A percentile compares a stretch with the other conserved stretches of the same genome.
Evolutionary conservation across 192 early-diverging fungal species (phyloP).

Genomic region (Coemansia sp.): DNA sequence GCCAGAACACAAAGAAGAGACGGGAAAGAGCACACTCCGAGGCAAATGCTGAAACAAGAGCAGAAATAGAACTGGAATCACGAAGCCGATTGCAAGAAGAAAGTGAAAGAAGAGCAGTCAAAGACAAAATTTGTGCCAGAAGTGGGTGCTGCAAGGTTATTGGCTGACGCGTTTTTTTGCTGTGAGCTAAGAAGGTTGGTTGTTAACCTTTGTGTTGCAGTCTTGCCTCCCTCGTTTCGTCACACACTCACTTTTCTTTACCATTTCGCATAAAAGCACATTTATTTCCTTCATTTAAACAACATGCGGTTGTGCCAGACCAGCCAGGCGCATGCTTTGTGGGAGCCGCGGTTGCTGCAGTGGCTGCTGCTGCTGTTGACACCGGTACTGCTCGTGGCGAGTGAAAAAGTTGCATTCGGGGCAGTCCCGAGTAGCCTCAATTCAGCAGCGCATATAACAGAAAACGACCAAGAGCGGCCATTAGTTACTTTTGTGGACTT

Average conservation of each 20-base stretch:
- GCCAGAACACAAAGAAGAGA: neutral
- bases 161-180: neutral
- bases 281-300: neutral
- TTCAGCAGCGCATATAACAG: neutral
- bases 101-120: neutral
- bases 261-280: neutral
- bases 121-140: neutral
- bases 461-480: neutral
- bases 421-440: neutral
- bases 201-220: neutral
- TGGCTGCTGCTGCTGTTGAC: neutral
- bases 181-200: neutral
- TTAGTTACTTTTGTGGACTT: conserved; percentile 56
- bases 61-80: neutral
- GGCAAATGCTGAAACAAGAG: neutral
- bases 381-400: neutral
- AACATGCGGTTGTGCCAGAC: neutral
- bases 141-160: neutral
- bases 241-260: neutral
- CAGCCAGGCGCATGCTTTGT: neutral
- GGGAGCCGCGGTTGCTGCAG: neutral
- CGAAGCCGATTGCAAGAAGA: neutral
- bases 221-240: neutral
- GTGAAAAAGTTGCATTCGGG: neutral
- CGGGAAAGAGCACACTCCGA: neutral